A percentile compares a stretch with the other conserved stretches of the same genome.
These are phyloP conservation scores for Myxozyma lipomycoides DNA, from an alignment of 805 yeast genomes.

Conservation along the genomic window DNA sequence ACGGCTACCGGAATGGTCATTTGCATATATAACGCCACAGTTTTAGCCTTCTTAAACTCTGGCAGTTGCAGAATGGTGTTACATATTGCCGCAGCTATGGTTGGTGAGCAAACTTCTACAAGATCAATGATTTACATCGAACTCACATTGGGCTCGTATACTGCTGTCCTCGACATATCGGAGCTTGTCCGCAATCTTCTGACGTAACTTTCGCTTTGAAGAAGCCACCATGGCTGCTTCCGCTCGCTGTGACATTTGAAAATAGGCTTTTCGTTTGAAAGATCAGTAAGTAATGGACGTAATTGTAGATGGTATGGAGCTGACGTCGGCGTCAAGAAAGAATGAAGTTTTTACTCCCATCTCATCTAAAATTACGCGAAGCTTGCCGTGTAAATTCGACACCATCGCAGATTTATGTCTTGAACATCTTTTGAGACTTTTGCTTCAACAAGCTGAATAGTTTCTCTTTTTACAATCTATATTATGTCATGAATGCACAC, in stretches of 20 bases:
- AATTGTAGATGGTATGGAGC: too few species aligned
- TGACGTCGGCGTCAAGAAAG: too few species aligned
- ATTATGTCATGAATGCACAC: constrained; percentile 1
- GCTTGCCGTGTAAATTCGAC: too few species aligned
- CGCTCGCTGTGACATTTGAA: not conserved
- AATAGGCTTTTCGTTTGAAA: too few species aligned
- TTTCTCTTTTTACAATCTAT: not conserved
- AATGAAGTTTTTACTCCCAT: too few species aligned
- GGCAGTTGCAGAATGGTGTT: constrained; percentile 33
- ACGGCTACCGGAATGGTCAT: constrained; percentile 48
- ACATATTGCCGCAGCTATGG: constrained; percentile 23
- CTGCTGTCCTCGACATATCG: constrained; percentile 3
- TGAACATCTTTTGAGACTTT: not conserved
- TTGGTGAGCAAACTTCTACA: not conserved
- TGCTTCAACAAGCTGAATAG: not conserved
- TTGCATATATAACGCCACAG: constrained; percentile 67
- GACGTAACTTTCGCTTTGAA: constrained; percentile 8
- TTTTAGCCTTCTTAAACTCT: constrained; percentile 44
- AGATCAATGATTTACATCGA: not conserved
- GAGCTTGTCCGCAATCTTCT: constrained; percentile 4
- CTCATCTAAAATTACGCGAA: not conserved
- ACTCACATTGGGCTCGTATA: constrained; percentile 14
- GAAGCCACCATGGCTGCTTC: constrained; percentile 4
- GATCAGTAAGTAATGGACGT: too few species aligned
- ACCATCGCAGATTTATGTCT: not conserved